These are phyloP conservation scores for Cytospora piceae DNA, from an alignment of 2,329 filamentous ascomycete genomes.

Conservation along the genomic window DNA sequence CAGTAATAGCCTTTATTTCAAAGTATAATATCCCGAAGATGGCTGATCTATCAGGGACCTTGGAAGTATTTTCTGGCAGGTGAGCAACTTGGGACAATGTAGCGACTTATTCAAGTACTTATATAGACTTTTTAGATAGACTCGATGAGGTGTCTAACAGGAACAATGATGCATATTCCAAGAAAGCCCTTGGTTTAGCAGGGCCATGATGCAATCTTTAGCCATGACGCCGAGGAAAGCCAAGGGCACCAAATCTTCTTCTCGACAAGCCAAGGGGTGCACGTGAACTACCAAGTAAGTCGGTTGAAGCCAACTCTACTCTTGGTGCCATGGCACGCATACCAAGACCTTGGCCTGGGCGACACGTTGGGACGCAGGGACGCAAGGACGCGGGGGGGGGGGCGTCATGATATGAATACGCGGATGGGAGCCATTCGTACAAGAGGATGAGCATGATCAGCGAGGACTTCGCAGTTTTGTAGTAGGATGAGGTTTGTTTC, in stretches of 20 bases:
- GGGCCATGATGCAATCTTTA: constrained; percentile 24
- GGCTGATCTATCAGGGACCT: not conserved
- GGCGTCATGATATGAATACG: not conserved
- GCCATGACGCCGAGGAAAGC: constrained; percentile 28
- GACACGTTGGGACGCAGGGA: constrained; percentile 2
- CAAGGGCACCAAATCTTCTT: constrained; percentile 15
- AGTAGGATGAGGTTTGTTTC: not conserved
- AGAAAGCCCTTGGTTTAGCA: no score
- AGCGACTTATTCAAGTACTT: constrained; percentile 23
- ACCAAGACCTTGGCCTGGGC: constrained; percentile 26
- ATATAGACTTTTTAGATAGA: not conserved
- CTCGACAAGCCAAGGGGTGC: constrained; percentile 11
- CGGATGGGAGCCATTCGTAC: not conserved
- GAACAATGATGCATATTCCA: not conserved
- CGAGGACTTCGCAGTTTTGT: not conserved
- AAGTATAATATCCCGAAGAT: not conserved
- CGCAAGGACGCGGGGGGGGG: no score
- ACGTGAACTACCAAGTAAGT: not conserved
- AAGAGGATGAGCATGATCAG: not conserved
- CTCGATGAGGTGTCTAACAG: constrained; percentile 16
- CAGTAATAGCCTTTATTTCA: not conserved
- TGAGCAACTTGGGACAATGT: constrained; percentile 13
- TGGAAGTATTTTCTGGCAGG: not conserved
- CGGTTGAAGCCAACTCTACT: constrained; percentile 1
- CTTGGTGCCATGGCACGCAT: constrained; percentile 13